Base-by-base conservation (phyloP, 768 basidiomycete species). In the Xerocomellus intermedius region DNA sequence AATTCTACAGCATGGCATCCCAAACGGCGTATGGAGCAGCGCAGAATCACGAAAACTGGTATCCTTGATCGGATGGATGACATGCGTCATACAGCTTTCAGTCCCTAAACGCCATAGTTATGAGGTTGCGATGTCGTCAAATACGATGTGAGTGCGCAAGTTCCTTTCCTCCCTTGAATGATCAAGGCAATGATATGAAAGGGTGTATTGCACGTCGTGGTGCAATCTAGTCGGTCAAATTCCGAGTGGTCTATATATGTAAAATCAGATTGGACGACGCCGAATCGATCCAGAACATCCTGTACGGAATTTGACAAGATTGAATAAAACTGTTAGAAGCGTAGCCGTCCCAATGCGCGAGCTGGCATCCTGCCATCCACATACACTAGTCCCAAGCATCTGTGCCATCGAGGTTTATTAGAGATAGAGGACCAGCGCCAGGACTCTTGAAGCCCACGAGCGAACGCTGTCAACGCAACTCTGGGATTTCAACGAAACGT, bases 351-450 rank as follows among this genome's bases (percentile, higher is more conserved):
- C 30, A 54, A 12, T 47, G 44, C 21, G 22, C 39, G 39, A 41
- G 46, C 19, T 50, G 28, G 36, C 38, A 42, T 36, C 22, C 48
- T 48, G 46, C 6, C 42, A 28, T 48, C 22, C 54, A 54, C 14
- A 53, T 54, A 66, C 64, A 32, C 52, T 44, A 66, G 51, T 55
- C 39, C 52, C 39, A 10, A 53, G 44, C 33, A 45, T 32, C n/a
- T 38, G 64, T 30, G n/a, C 21, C 63, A 21, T 19, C 28, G 28
- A 45, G 32, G 42, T 21, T 54, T 56, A 57, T 60, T 56, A 57
- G 22, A n/a, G 22, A 45, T 12, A 16, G 10, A n/a, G 16, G 12
- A 5, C 16, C 8, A 12, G 6, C n/a, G 14, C 22, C 5, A 8
- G 8, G 22, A 16, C 24, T 37, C 35, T 19, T 21, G 37, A 30